These are phyloP conservation scores for Leptodontidium sp. DNA, from an alignment of 2,329 filamentous ascomycete genomes.

Conservation along the genomic window DNA sequence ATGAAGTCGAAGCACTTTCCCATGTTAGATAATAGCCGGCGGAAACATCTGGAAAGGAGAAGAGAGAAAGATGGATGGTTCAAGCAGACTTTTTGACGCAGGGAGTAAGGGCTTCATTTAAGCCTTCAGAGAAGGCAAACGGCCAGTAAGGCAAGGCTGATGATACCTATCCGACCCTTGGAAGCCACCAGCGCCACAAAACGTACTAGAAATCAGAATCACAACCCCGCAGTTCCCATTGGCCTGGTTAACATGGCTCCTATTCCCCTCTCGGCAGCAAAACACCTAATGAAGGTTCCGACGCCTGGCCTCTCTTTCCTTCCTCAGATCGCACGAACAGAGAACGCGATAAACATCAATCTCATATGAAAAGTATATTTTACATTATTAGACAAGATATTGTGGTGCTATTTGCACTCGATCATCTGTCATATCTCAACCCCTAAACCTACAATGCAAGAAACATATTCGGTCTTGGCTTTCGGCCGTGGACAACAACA, in stretches of 20 bases:
- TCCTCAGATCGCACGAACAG: constrained; percentile 7
- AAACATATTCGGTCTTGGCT: constrained; percentile 5
- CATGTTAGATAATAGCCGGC: background rate
- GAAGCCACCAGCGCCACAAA: no score
- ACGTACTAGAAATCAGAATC: background rate
- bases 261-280: background rate
- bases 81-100: constrained; percentile 2
- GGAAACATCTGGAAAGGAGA: background rate
- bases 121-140: background rate
- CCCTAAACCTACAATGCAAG: constrained; percentile 1
- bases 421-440: constrained; percentile 17
- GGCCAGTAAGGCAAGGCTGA: background rate
- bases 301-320: background rate
- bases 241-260: background rate
- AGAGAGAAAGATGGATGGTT: constrained; percentile 2
- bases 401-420: constrained; percentile 8
- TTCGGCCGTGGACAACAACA: constrained; percentile 16
- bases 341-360: constrained; percentile 7
- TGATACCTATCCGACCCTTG: constrained; percentile 1
- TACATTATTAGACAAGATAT: constrained; percentile 17
- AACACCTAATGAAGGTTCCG: background rate
- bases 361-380: background rate
- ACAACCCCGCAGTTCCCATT: background rate
- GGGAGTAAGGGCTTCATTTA: constrained; percentile 7
- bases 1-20: no score